Evolutionary conservation across 208 protist species (phyloP), one percentile per base, ranked within the genome.

Genomic region (Leishmania guyanensis): DNA sequence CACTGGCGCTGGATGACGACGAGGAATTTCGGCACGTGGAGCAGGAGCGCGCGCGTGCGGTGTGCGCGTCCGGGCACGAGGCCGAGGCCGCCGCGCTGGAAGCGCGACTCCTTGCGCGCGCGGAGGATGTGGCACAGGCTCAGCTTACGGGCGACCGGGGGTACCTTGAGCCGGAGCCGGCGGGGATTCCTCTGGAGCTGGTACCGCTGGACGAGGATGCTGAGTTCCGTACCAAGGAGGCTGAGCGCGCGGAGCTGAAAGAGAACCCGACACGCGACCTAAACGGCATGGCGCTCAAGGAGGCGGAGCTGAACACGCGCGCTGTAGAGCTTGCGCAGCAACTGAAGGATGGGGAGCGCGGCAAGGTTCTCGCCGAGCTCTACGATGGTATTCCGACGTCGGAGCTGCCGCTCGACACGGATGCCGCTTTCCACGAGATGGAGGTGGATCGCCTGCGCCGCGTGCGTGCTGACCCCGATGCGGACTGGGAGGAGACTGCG

Each of bases 1-100:
- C 78, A 26, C 79, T 97, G 33, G 78, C 79, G 60, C 85, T 97
- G 14, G 90, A 93, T 77, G 75, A 79, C 16, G 89, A 97, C 74
- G 79, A 79, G 20, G 78, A 70, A 77, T 95, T 94, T 77, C 70
- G 53, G 39, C 62, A 53, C 20, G 56, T 92, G 68, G 88, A 93
- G 80, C 56, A 85, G 33, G 82, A 82, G 71, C 84, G 88, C 53
- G 84, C 87, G 66, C 84, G 70, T 53, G 87, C 76, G 68, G 79
- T 86, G 74, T 56, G 82, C 70, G 86, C 85, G 39, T 79, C 84
- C 2, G 76, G 78, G 36, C 81, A 80, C 56, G 80, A 77, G 17
- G 80, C 50, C 46, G 76, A 78, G 9, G 79, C 91, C 14, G 68
- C 64, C 6, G 51, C 39, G 16, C 65, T 93, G 58, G 89, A 93